Evolutionary conservation across 2,329 filamentous ascomycete genomes (phyloP), one percentile per base, ranked within the genome.

Genomic region (Calonectria naviculata): DNA sequence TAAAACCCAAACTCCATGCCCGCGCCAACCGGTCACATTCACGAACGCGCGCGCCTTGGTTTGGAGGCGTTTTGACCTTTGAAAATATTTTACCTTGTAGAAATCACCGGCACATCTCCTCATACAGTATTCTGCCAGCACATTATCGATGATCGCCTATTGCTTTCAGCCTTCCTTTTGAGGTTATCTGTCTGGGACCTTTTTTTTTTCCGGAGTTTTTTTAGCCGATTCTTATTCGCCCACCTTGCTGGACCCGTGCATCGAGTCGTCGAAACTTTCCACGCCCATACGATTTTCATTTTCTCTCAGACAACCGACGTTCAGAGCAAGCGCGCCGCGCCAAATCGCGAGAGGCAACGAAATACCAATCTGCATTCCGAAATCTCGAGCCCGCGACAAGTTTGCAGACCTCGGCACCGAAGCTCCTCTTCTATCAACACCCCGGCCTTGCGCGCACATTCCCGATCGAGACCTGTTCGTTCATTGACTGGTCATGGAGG

Each of bases 401-500:
- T 29, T n/a, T 54, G 68, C 56, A 54, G 44, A 41, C 28, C 60
- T 62, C 54, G 68, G 52, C 46, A 29, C 31, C n/a, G 28, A 36
- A 65, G 54, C 44, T 52, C 52, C n/a, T 69, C 60, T 21, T 31
- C 63, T 61, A 46, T 54, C 46, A 47, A 28, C 24, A 66, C 46
- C 54, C 68, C 46, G 62, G 63, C 29, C 21, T 38, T 41, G 60
- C 31, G n/a, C 64, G 47, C 54, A 62, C 46, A 61, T 36, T 29
- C n/a, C 63, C 46, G 56, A 72, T 41, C 31, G 41, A 62, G 29
- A 60, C 49, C 36, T 65, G 49, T 38, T 41, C 46, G 46, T 67
- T 61, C 19, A 65, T 61, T 47, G 42, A 34, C 47, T 75, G 60
- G 79, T 81, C 76, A 88, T 89, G 85, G 87, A 89, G 77, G 87